phyloP scores from a whole-genome alignment of 2,329 filamentous ascomycete genomes.

The Sporothrix pallida region DNA sequence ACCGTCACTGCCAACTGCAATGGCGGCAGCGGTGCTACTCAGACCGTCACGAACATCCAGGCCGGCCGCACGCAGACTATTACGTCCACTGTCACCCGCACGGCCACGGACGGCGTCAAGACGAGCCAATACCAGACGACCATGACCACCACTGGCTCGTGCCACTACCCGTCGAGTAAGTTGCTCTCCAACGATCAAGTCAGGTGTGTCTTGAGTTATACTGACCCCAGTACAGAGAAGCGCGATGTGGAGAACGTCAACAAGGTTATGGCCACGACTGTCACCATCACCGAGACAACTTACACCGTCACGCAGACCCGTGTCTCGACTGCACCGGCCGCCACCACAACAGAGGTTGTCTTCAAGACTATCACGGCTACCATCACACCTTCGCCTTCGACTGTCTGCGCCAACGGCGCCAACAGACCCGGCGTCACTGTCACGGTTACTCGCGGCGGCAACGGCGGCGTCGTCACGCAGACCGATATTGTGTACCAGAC shows the following conservation, averaged over 20 bases:
- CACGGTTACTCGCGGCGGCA: conserved; percentile 43
- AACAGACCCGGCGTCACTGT: conserved; percentile 41
- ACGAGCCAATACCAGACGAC: conserved; percentile 46
- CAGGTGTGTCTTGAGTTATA: background rate
- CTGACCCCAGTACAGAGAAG: conserved; percentile 33
- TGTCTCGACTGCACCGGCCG: conserved; percentile 44
- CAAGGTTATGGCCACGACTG: conserved; percentile 45
- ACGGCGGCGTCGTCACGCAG: conserved; percentile 43
- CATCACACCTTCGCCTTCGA: conserved; percentile 45
- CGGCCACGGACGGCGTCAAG: conserved; percentile 44
- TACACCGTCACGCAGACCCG: conserved; percentile 47
- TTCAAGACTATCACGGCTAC: conserved; percentile 43
- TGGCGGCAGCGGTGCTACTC: conserved; percentile 41
- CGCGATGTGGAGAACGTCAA: conserved; percentile 38
- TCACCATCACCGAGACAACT: conserved; percentile 49
- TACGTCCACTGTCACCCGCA: conserved; percentile 44
- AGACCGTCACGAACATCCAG: conserved; percentile 47
- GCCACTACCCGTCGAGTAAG: conserved; percentile 45
- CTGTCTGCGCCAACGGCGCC: conserved; percentile 44
- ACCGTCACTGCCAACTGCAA: conserved; percentile 47
- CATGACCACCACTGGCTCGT: conserved; percentile 44
- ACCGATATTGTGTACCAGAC: conserved; percentile 48
- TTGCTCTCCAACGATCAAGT: background rate
- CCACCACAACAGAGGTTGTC: conserved; percentile 46
- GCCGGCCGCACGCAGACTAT: conserved; percentile 43